A percentile compares a stretch with the other conserved stretches of the same genome.
phyloP scores from a whole-genome alignment of 495 filamentous ascomycete species.

The Geopyxis carbonaria region DNA sequence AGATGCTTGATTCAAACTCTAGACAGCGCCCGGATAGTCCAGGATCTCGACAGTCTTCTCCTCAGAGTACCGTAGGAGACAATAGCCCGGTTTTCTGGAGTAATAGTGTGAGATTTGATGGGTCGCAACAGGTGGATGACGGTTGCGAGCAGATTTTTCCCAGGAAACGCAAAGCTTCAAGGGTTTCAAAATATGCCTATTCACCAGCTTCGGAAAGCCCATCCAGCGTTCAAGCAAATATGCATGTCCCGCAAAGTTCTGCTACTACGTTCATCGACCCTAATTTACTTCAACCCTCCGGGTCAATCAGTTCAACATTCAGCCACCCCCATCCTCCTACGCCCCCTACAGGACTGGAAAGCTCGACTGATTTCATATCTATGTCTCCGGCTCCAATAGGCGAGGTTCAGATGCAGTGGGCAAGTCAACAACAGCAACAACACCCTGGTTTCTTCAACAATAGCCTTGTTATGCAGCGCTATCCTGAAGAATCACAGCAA shows the following conservation, averaged over 20 bases:
- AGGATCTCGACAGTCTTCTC: conserved; percentile 3
- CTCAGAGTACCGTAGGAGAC: conserved; percentile 2
- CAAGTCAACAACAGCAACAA: conserved; percentile 4
- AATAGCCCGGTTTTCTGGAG: not conserved
- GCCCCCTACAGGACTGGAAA: conserved; percentile 2
- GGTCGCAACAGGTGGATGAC: not conserved
- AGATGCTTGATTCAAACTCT: conserved; percentile 2
- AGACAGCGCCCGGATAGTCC: conserved; percentile 3
- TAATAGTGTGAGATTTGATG: not conserved
- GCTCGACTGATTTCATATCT: not conserved
- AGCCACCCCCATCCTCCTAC: conserved; percentile 6
- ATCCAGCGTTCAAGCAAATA: not conserved
- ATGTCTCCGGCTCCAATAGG: not conserved
- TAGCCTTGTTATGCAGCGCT: not conserved
- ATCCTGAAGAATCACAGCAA: not conserved
- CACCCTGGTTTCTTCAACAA: conserved; percentile 1
- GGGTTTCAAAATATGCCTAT: not conserved
- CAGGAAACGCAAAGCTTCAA: conserved; percentile 1
- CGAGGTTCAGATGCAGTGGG: not conserved
- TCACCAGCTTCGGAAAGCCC: not conserved
- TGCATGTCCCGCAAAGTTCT: not conserved
- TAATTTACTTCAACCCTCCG: not conserved
- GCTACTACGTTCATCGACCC: conserved; percentile 2
- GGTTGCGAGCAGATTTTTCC: not conserved
- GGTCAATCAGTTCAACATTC: not conserved